A percentile compares a stretch with the other conserved stretches of the same genome.
Conservation (phyloP, 192 early-diverging fungal genomes). For the Podila epigama region DNA sequence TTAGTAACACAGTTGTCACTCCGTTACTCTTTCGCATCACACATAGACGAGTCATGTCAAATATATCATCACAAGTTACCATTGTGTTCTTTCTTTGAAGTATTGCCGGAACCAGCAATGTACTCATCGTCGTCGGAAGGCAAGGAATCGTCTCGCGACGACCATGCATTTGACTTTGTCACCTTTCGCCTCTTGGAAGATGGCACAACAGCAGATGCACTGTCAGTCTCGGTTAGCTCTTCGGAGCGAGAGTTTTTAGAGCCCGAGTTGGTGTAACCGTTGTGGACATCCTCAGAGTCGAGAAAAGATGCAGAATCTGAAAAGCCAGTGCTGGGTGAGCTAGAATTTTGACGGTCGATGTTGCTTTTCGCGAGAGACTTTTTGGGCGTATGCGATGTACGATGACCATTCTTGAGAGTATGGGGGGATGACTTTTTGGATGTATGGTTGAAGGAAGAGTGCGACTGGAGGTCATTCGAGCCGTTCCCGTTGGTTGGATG, state of each 20-base stretch:
- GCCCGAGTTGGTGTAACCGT: neutral
- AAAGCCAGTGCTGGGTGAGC: no score
- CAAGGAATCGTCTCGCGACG: neutral
- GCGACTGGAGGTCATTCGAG: neutral
- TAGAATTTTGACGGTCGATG: neutral
- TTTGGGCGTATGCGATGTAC: no score
- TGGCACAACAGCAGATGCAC: neutral
- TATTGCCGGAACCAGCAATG: neutral
- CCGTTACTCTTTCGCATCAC: neutral
- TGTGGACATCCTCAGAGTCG: neutral
- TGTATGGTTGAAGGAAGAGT: neutral
- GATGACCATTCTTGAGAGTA: no score
- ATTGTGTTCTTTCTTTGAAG: neutral
- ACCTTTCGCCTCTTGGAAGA: conserved; percentile 18
- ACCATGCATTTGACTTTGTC: neutral
- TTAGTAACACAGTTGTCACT: no score
- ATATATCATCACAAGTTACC: neutral
- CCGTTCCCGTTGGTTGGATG: neutral
- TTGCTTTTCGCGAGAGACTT: no score
- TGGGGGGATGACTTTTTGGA: neutral
- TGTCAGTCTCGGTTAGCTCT: neutral
- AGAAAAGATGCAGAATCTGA: neutral
- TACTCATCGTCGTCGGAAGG: conserved; percentile 2
- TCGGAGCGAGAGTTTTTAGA: conserved; percentile 2
- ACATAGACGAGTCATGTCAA: neutral